A percentile compares a stretch with the other conserved stretches of the same genome.
Conservation (phyloP, 495 filamentous ascomycete species). For the Lineolata rhizophorae region DNA sequence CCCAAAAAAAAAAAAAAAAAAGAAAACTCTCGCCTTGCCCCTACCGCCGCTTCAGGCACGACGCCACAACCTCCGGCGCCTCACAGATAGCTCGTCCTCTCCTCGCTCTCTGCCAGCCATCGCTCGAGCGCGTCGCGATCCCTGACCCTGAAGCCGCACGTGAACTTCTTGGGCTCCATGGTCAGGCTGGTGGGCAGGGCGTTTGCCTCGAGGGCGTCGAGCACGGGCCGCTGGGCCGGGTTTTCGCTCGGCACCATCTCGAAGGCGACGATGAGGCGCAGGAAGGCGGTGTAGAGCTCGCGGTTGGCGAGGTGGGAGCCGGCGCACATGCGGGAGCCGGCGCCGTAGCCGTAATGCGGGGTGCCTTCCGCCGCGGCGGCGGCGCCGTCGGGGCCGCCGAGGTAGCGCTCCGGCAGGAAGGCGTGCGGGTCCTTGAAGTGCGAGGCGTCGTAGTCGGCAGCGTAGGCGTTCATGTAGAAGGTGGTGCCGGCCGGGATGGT, state of each 20-base stretch:
- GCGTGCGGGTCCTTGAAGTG: constrained; percentile 37
- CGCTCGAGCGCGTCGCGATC: constrained; percentile 25
- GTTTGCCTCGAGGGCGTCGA: constrained; percentile 42
- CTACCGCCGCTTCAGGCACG: too few relatives aligned
- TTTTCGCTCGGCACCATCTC: constrained; percentile 27
- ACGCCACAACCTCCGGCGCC: neutral
- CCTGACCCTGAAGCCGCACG: constrained; percentile 25
- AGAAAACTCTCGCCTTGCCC: too few relatives aligned
- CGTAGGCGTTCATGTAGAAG: constrained; percentile 53
- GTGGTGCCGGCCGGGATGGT: constrained; percentile 40
- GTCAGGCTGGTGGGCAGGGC: constrained; percentile 40
- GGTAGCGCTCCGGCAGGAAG: constrained; percentile 43
- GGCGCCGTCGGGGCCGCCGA: constrained; percentile 18
- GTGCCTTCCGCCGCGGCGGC: constrained; percentile 33
- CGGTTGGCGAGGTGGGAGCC: constrained; percentile 47
- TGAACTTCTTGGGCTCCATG: constrained; percentile 48
- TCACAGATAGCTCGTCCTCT: constrained; percentile 32
- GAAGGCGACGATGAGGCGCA: constrained; percentile 47
- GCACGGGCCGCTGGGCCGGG: constrained; percentile 28
- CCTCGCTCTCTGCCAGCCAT: constrained; percentile 25
- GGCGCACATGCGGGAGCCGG: constrained; percentile 50
- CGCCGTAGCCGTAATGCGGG: constrained; percentile 49
- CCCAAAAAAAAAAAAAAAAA: too few relatives aligned
- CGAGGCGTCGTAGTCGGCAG: constrained; percentile 41
- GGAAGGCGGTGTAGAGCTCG: constrained; percentile 43